These are phyloP conservation scores for Solioccasus polychromus DNA, from an alignment of 768 basidiomycete genomes.

Conservation along the genomic window DNA sequence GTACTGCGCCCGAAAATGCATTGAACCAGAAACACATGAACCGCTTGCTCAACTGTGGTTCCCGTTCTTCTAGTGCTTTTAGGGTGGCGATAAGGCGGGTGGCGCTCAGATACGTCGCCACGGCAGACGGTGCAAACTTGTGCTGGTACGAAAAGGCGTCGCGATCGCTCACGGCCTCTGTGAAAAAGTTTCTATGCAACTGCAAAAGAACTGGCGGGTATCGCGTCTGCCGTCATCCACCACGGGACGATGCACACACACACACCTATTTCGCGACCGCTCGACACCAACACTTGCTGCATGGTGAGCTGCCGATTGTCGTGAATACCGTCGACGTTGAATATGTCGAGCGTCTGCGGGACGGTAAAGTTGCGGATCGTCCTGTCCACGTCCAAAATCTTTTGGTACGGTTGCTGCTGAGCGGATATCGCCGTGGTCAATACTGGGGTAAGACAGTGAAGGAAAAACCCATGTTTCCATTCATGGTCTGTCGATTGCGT, in stretches of 20 bases:
- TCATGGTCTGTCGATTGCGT: constrained; percentile 50
- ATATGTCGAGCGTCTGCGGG: constrained; percentile 49
- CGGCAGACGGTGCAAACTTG: constrained; percentile 63
- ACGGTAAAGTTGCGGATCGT: constrained; percentile 53
- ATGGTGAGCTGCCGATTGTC: constrained; percentile 55
- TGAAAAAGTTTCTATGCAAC: constrained; percentile 65
- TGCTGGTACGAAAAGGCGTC: constrained; percentile 58
- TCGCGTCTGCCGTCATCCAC: constrained; percentile 1
- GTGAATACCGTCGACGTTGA: constrained; percentile 34
- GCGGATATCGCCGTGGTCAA: constrained; percentile 56
- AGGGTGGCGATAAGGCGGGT: constrained; percentile 56
- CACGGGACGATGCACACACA: constrained; percentile 3
- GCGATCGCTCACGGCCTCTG: constrained; percentile 55
- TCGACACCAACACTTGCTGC: constrained; percentile 60
- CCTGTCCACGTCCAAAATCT: constrained; percentile 52
- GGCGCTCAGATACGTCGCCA: constrained; percentile 64
- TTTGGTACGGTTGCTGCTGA: constrained; percentile 48
- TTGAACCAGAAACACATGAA: constrained; percentile 77
- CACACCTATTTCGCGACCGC: constrained; percentile 62
- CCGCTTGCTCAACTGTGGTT: constrained; percentile 59
- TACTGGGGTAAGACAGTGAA: constrained; percentile 59
- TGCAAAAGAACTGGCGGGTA: constrained; percentile 54
- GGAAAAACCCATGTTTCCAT: constrained; percentile 69
- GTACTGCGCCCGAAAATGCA: constrained; percentile 66
- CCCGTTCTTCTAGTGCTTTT: constrained; percentile 52